These are phyloP conservation scores for Trapa incisa DNA, from an alignment of 345 rosid species.

Conservation along the genomic window DNA sequence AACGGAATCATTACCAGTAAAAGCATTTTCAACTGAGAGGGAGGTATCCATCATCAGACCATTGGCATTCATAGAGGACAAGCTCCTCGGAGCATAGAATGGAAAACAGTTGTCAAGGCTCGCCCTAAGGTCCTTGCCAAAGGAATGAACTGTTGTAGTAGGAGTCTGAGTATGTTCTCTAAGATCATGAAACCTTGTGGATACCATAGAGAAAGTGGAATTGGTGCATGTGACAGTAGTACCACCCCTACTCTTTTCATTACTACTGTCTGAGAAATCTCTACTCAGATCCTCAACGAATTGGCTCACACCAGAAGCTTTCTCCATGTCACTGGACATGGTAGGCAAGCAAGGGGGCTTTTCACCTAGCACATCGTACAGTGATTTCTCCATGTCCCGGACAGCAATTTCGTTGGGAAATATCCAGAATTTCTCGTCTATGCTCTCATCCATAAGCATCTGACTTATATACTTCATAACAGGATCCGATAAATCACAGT, in stretches of 20 bases:
- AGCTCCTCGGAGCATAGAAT: neutral
- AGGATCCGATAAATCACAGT: conserved; percentile 33
- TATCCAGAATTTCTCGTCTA: conserved; percentile 37
- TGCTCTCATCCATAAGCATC: conserved; percentile 67
- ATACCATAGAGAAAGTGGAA: conserved; percentile 14
- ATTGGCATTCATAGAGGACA: neutral
- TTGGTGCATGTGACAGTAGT: neutral
- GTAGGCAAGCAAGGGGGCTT: conserved; percentile 15
- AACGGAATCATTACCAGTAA: conserved; percentile 41
- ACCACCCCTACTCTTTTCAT: conserved; percentile 14
- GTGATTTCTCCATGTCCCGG: conserved; percentile 50
- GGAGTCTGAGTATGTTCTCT: neutral
- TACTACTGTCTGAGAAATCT: conserved; percentile 14
- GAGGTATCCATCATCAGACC: neutral
- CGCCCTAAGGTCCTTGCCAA: neutral
- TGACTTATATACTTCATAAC: conserved; percentile 50
- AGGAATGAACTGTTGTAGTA: neutral
- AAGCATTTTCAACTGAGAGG: conserved; percentile 35
- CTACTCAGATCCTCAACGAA: conserved; percentile 16
- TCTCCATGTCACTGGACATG: neutral
- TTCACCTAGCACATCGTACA: conserved; percentile 43
- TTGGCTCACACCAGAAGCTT: conserved; percentile 5
- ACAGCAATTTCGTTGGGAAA: conserved; percentile 44
- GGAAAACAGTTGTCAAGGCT: neutral
- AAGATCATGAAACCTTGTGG: neutral